Evolutionary conservation across 257 asterid species (phyloP), one percentile per base, ranked within the genome.

Genomic region (Plantago ovata): DNA sequence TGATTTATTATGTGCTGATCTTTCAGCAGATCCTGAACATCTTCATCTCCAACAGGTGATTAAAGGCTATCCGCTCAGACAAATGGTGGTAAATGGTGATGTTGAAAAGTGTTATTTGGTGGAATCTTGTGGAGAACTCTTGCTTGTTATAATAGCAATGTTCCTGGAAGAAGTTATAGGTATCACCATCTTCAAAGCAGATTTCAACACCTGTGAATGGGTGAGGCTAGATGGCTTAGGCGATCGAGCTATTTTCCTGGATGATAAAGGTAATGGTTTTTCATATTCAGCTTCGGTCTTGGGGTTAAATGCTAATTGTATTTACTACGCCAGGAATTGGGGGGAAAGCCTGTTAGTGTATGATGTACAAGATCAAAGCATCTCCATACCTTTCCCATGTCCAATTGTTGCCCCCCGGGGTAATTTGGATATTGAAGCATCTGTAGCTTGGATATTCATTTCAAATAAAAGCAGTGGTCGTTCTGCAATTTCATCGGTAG

Each of bases 361-460:
- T 7, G 51, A 45, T 45, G 10, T 45, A 45, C 51, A 45, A 45
- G 51, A 45, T 15, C 12, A 45, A 22, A 45, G 22, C 51, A 16
- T 15, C 51, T 45, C 51, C 21, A 6, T 45, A 22, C 18, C 51
- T 45, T 45, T 45, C 10, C 51, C 51, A 1, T 45, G 51, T 45
- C 22, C 21, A 6, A 16, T 7, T 10, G 21, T 6, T 12, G 21
- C 7, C 51, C 18, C 18, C 51, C 3, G 11, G n/a, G n/a, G n/a
- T n/a, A n/a, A n/a, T n/a, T n/a, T n/a, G n/a, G n/a, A n/a, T n/a
- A n/a, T n/a, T n/a, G n/a, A n/a, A 3, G n/a, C 51, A 6, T 6
- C 21, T 45, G 3, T 45, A 45, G 10, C 51, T 45, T 45, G 51
- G 51, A 16, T 45, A 22, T 45, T 45, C 51, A 45, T 45, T 45